phyloP scores from a whole-genome alignment of 768 basidiomycete species.

The Clitopilus hobsonii region DNA sequence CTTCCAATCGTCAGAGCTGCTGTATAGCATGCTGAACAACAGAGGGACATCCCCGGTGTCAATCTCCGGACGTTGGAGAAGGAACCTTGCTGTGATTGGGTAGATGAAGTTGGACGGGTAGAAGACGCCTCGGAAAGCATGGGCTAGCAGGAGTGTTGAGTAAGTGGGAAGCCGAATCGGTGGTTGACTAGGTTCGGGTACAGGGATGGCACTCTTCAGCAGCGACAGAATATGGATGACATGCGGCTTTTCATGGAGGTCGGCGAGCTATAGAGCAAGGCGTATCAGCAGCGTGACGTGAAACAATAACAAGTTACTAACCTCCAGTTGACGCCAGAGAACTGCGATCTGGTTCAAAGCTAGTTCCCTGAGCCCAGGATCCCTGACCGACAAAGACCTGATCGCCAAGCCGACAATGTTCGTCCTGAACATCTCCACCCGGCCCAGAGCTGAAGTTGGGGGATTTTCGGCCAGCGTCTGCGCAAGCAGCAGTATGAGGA shows the following conservation, averaged over 20 bases:
- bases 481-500: constrained; percentile 63
- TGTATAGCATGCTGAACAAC: constrained; percentile 86
- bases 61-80: constrained; percentile 82
- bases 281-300: neutral
- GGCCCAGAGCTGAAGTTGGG: constrained; percentile 59
- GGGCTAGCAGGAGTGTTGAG: constrained; percentile 75
- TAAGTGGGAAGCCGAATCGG: constrained; percentile 68
- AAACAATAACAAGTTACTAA: constrained; percentile 21
- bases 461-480: constrained; percentile 57
- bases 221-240: constrained; percentile 65
- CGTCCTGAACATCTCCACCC: constrained; percentile 83
- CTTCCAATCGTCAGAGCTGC: constrained; percentile 74
- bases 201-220: constrained; percentile 53
- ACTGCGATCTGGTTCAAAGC: constrained; percentile 59
- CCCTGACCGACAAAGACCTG: constrained; percentile 65
- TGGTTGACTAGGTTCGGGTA: constrained; percentile 27
- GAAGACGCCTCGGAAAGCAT: constrained; percentile 78
- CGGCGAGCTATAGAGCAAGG: constrained; percentile 34
- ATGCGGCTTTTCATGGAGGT: constrained; percentile 77
- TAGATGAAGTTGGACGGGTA: constrained; percentile 88
- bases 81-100: constrained; percentile 79
- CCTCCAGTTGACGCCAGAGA: constrained; percentile 60
- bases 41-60: constrained; percentile 85
- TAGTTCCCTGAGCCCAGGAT: constrained; percentile 52
- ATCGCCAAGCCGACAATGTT: constrained; percentile 74